Conservation (phyloP, 441 rosid species). For the Jatropha multifida region DNA sequence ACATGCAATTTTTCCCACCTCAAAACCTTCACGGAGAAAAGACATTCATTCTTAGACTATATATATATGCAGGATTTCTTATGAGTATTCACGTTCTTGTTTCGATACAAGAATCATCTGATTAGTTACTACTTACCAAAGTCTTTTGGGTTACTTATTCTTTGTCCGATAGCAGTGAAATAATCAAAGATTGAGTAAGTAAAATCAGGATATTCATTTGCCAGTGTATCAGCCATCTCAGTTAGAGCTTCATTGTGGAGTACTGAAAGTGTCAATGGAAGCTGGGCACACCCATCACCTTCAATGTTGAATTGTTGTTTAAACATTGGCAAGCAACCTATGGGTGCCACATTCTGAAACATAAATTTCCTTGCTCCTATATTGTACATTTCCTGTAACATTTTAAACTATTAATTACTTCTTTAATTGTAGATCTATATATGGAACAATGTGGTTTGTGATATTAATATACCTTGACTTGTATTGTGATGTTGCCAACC, state of each 20-base stretch:
- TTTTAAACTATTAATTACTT: no score
- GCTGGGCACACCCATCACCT: not conserved
- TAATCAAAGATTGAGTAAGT: not conserved
- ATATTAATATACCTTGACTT: slow-evolving; percentile 8
- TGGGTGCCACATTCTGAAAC: slow-evolving; percentile 3
- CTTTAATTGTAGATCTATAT: no score
- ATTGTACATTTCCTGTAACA: slow-evolving; percentile 11
- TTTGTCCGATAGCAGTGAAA: not conserved
- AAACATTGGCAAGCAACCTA: slow-evolving; percentile 13
- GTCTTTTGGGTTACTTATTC: not conserved
- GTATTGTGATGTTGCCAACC: slow-evolving; percentile 9
- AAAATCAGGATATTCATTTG: slow-evolving; percentile 1
- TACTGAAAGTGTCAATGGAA: not conserved
- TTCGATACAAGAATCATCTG: no score
- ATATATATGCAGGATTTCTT: no score
- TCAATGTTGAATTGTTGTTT: not conserved
- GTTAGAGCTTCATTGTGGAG: slow-evolving; percentile 18
- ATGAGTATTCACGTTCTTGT: no score
- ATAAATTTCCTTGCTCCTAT: slow-evolving; percentile 29
- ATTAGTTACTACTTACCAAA: not conserved
- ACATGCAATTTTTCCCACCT: slow-evolving; percentile 27
- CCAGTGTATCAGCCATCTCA: not conserved
- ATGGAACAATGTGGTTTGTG: no score
- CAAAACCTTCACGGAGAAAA: slow-evolving; percentile 31
- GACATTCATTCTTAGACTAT: no score